phyloP scores from a whole-genome alignment of 768 basidiomycete genomes.

The Boletus speciosus region DNA sequence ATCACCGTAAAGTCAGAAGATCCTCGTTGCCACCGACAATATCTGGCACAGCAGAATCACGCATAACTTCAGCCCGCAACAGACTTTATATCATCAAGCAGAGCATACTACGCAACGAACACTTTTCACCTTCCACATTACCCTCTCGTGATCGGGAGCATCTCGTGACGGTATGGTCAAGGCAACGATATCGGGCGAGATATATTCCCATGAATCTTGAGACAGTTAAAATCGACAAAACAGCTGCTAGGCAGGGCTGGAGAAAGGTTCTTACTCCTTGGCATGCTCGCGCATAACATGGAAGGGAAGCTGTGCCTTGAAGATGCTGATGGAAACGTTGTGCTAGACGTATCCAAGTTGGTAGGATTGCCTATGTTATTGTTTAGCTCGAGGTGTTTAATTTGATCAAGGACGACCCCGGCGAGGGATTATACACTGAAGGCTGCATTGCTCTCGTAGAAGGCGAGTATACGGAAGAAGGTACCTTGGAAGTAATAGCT shows the following conservation, averaged over 20 bases:
- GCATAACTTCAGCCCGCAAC: slow-evolving; percentile 77
- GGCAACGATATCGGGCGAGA: slow-evolving; percentile 8
- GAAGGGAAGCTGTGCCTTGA: slow-evolving; percentile 90
- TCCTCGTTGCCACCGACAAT: slow-evolving; percentile 54
- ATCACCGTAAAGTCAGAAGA: slow-evolving; percentile 29
- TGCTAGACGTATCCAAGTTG: slow-evolving; percentile 82
- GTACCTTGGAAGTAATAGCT: slow-evolving; percentile 82
- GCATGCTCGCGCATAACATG: slow-evolving; percentile 86
- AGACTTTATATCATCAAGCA: slow-evolving; percentile 89
- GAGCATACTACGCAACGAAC: slow-evolving; percentile 90
- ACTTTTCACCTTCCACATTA: slow-evolving; percentile 94
- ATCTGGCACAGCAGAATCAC: slow-evolving; percentile 81
- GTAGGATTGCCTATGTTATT: slow-evolving; percentile 37
- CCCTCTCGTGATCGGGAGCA: slow-evolving; percentile 84
- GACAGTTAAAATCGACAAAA: slow-evolving; percentile 89
- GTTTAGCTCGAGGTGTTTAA: slow-evolving; percentile 11
- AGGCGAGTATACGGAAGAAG: slow-evolving; percentile 94
- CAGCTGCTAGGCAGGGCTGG: slow-evolving; percentile 90
- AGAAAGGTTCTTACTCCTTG: slow-evolving; percentile 87
- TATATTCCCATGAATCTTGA: slow-evolving; percentile 17
- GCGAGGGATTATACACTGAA: slow-evolving; percentile 94
- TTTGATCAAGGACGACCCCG: slow-evolving; percentile 68
- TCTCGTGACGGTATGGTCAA: slow-evolving; percentile 72
- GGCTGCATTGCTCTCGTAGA: slow-evolving; percentile 94
- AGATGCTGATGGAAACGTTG: slow-evolving; percentile 88